These are phyloP conservation scores for Solanum appendiculatum DNA, from an alignment of 257 asterid species.

Conservation along the genomic window DNA sequence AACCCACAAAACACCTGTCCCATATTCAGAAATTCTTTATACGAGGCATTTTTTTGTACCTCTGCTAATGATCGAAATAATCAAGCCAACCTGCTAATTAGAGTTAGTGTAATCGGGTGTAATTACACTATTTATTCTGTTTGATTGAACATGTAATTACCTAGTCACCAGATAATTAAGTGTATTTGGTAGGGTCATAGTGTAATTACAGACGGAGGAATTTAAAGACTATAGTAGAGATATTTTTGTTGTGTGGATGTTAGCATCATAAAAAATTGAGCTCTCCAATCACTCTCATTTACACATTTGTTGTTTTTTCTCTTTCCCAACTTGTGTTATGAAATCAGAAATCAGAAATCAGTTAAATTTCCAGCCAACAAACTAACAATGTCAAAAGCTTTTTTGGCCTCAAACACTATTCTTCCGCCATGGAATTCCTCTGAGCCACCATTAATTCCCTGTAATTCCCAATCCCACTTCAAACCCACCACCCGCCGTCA, in stretches of 20 bases:
- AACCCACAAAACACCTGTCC: no score
- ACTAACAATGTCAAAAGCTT: constrained; percentile 5
- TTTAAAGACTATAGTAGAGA: background rate
- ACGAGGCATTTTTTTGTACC: no score
- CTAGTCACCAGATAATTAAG: no score
- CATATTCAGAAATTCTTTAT: no score
- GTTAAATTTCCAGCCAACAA: background rate
- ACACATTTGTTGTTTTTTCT: background rate
- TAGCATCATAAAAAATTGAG: background rate
- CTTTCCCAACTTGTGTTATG: background rate
- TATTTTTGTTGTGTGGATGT: background rate
- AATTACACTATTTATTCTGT: no score
- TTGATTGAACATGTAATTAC: no score
- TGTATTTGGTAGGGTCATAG: no score
- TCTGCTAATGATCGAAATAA: no score
- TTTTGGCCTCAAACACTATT: constrained; percentile 8
- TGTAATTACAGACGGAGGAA: background rate
- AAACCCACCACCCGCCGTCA: constrained; percentile 43
- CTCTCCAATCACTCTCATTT: background rate
- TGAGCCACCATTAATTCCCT: background rate
- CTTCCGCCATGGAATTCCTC: background rate
- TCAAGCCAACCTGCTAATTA: no score
- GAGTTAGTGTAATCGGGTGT: no score
- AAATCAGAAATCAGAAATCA: background rate
- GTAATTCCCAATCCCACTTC: background rate